Conservation (phyloP, 208 protist genomes). For the Trypanosoma theileri region DNA sequence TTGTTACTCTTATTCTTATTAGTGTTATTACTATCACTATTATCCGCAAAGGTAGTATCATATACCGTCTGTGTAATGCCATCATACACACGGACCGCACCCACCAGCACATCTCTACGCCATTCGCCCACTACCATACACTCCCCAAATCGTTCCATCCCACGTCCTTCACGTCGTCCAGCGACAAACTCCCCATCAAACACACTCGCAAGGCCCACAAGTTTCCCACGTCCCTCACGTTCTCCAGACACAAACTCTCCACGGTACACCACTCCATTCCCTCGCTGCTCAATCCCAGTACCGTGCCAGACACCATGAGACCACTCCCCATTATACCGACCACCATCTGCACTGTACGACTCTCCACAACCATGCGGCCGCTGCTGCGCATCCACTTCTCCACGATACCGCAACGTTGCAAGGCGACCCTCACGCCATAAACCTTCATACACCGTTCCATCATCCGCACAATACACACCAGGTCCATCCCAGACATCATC, state of each 20-base stretch:
- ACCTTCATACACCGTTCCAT: conserved; percentile 72
- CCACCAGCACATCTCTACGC: conserved; percentile 43
- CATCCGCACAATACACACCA: conserved; percentile 59
- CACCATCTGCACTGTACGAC: conserved; percentile 22
- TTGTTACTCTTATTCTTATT: no score
- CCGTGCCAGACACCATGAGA: conserved; percentile 64
- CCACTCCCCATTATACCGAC: conserved; percentile 89
- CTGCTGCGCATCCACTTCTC: conserved; percentile 57
- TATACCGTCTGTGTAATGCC: conserved; percentile 49
- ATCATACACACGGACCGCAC: conserved; percentile 63
- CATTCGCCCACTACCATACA: conserved; percentile 56
- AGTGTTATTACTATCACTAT: conserved; percentile 50
- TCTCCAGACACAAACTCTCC: conserved; percentile 59
- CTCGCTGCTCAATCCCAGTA: conserved; percentile 60
- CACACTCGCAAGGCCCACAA: conserved; percentile 46
- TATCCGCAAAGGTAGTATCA: conserved; percentile 67
- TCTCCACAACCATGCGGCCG: conserved; percentile 63
- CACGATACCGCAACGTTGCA: conserved; percentile 53
- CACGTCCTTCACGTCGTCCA: conserved; percentile 70
- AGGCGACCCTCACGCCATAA: conserved; percentile 51
- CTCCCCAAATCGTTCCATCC: conserved; percentile 54
- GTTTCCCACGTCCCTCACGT: conserved; percentile 68
- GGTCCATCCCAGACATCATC: conserved; percentile 61
- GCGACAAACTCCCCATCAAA: conserved; percentile 70
- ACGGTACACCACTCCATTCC: conserved; percentile 60